Evolutionary conservation across 202 grass and related monocot genomes (phyloP), one percentile per base, ranked within the genome.

Genomic region (Schoenoplectus triqueter): DNA sequence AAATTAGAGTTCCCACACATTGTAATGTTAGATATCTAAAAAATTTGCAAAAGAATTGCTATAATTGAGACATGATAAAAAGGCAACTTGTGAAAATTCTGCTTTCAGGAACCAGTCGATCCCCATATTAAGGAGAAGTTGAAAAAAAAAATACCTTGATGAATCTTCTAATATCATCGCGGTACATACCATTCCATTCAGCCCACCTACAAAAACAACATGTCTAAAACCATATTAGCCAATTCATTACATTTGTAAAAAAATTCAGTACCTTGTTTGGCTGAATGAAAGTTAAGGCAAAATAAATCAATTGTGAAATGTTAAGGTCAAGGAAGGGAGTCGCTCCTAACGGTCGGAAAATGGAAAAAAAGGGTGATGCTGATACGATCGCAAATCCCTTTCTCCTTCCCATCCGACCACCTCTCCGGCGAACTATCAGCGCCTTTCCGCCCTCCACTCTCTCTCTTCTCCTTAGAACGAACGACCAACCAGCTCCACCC

Each of bases 101-200:
- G 3, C 15, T 49, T 73, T 73, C 69, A 19, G 45, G 45, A 10
- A 6, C 46, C 46, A 81, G 2, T 65, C 41, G 31, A 31, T 31
- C 31, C 31, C 44, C 10, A 65, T 60, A n/a, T 59, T 17, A 15
- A 69, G 51, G 78, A 82, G 15, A 62, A 85, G 13, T 40, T 47
- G 4, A 45, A 81, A 13, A 75, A 66, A 15, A 10, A 66, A 89
- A 48, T 84, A 99, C 96, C 96, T 94, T 99, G 69, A 99, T 94
- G 78, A 92, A 92, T 88, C 88, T 95, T 85, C 96, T 89, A 79
- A 99, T 84, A 83, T 92, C 96, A 73, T 99, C 96, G 82, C 96
- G 92, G 73, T 99, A 99, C 82, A 89, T 85, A 40, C 96, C 96
- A n/a, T 99, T 99, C 96, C 96, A 99, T 91, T 99, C 96, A 85